Conservation (phyloP, 2,329 filamentous ascomycete genomes). For the Pseudogymnoascus sp. region DNA sequence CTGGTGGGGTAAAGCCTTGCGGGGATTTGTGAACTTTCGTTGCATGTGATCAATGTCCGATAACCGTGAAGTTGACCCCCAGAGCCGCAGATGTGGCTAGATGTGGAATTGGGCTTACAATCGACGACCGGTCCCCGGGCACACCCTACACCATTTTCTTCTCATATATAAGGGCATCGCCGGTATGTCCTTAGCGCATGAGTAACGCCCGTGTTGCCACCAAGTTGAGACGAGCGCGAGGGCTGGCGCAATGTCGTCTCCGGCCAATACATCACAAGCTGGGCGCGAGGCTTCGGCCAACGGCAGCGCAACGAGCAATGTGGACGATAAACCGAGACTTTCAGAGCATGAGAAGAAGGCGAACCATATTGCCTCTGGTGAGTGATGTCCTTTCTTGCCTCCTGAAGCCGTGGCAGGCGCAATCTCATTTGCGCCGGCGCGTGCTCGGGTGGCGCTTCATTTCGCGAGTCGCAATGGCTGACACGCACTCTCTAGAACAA, state of each 20-base stretch:
- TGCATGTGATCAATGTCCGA: slow-evolving; percentile 2
- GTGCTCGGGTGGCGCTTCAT: background rate
- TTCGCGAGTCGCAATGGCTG: background rate
- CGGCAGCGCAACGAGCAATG: slow-evolving; percentile 4
- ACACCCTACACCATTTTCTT: background rate
- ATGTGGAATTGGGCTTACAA: background rate
- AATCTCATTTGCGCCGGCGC: background rate
- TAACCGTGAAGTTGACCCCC: background rate
- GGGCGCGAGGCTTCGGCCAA: background rate
- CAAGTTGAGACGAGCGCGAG: background rate
- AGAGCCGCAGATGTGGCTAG: slow-evolving; percentile 2
- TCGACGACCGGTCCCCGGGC: background rate
- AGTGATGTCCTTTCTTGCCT: background rate
- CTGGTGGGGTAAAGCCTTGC: slow-evolving; percentile 1
- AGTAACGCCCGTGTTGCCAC: background rate
- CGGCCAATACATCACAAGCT: background rate
- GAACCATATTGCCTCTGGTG: slow-evolving; percentile 59
- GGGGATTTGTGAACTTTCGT: slow-evolving; percentile 1
- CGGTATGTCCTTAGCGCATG: background rate
- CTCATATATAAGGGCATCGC: slow-evolving; percentile 1
- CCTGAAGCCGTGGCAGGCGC: background rate
- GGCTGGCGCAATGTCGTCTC: slow-evolving; percentile 1
- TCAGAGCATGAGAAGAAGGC: slow-evolving; percentile 65
- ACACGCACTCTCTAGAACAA: slow-evolving; percentile 34
- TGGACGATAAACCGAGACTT: slow-evolving; percentile 51